Percentiles rank a stretch among this genome's conserved stretches.
Conservation (phyloP, 2,329 filamentous ascomycete species). For the Cladosporium sp. region DNA sequence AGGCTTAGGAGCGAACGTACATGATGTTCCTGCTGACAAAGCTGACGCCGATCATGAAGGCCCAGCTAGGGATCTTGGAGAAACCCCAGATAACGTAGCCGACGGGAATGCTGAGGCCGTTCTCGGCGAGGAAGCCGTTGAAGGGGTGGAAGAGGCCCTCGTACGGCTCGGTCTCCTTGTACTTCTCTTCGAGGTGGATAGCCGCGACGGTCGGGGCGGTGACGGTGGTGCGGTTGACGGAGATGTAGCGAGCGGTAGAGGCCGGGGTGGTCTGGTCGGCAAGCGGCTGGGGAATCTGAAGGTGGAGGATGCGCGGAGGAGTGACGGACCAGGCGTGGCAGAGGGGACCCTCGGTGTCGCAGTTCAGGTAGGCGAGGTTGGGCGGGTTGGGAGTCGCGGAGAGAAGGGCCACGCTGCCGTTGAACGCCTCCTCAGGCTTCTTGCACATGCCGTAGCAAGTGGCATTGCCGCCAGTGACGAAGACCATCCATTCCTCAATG, state of each 20-base stretch:
- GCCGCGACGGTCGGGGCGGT: constrained; percentile 60
- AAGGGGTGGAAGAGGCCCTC: constrained; percentile 75
- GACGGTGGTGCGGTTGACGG: constrained; percentile 66
- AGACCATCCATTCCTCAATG: constrained; percentile 73
- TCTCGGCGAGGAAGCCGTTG: constrained; percentile 62
- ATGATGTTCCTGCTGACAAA: constrained; percentile 71
- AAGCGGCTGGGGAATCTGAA: constrained; percentile 54
- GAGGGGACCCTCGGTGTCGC: constrained; percentile 68
- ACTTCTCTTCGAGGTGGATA: constrained; percentile 57
- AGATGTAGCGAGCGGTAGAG: constrained; percentile 61
- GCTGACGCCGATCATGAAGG: constrained; percentile 72
- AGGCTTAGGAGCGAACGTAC: constrained; percentile 48
- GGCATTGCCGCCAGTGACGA: constrained; percentile 71
- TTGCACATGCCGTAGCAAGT: constrained; percentile 71
- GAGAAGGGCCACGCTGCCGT: constrained; percentile 50
- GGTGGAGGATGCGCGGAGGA: constrained; percentile 62
- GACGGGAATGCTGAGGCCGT: constrained; percentile 57
- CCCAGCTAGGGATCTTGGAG: constrained; percentile 61
- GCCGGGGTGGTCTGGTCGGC: constrained; percentile 62
- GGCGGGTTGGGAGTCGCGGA: constrained; percentile 58
- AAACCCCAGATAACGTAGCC: constrained; percentile 65
- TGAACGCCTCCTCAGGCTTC: constrained; percentile 58
- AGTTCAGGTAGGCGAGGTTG: constrained; percentile 67
- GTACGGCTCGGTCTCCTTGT: constrained; percentile 47
- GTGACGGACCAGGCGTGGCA: constrained; percentile 70